Evolutionary conservation across 345 rosid species (phyloP).

Genomic region (Syzygium jambos): DNA sequence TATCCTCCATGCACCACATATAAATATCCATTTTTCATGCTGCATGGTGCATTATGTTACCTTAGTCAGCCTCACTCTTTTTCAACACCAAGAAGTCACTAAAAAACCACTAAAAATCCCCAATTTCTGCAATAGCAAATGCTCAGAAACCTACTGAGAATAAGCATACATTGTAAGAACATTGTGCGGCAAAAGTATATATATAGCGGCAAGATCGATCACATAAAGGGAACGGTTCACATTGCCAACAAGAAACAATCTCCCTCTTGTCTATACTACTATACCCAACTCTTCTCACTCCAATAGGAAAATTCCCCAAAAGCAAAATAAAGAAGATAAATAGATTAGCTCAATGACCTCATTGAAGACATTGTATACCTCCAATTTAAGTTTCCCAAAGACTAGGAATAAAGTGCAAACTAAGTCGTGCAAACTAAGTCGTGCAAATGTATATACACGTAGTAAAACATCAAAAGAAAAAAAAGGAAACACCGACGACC

Average conservation of each 20-base stretch:
- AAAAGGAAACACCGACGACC: neutral
- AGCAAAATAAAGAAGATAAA: slow-evolving; percentile 4
- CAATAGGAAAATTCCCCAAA: neutral
- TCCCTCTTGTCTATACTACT: slow-evolving; percentile 41
- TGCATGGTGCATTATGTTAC: neutral
- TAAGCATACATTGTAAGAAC: neutral
- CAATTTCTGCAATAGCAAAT: neutral
- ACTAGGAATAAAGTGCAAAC: slow-evolving; percentile 3
- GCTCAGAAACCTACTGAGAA: neutral
- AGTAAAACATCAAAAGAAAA: neutral
- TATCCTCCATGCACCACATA: neutral
- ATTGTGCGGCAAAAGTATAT: neutral
- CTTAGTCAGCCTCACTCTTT: neutral
- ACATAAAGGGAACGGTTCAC: neutral
- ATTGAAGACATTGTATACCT: slow-evolving; percentile 14
- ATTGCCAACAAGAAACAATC: slow-evolving; percentile 21
- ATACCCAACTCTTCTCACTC: slow-evolving; percentile 14
- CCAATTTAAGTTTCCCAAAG: slow-evolving; percentile 11
- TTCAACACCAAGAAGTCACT: neutral
- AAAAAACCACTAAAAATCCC: neutral
- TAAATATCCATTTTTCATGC: neutral
- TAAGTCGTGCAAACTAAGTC: slow-evolving; percentile 5
- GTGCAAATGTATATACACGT: slow-evolving; percentile 25
- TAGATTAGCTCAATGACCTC: slow-evolving; percentile 4
- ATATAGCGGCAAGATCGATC: neutral